These are phyloP conservation scores for Beta vulgaris DNA, from an alignment of 148 eudicot genomes.

Conservation along the genomic window DNA sequence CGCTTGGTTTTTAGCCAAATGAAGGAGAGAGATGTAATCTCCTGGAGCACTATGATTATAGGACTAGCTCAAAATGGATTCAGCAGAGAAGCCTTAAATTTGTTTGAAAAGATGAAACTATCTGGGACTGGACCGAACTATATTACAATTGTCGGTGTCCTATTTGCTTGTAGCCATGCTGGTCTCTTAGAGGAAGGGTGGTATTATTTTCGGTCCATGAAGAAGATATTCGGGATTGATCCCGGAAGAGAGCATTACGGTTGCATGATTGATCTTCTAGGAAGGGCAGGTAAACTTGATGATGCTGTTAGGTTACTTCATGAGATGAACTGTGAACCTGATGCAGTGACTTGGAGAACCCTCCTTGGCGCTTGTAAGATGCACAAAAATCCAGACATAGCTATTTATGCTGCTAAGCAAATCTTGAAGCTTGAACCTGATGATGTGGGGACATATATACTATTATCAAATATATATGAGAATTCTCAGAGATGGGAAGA, in stretches of 20 bases:
- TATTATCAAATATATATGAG: constrained; percentile 42
- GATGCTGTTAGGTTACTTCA: constrained; percentile 39
- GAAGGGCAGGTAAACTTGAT: constrained; percentile 45
- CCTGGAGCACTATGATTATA: constrained; percentile 52
- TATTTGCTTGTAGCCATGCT: constrained; percentile 55
- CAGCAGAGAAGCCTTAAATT: constrained; percentile 37
- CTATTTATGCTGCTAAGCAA: constrained; percentile 40
- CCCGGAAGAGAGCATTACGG: constrained; percentile 47
- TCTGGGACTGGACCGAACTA: constrained; percentile 33
- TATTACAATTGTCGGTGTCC: constrained; percentile 42
- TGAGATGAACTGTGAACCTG: constrained; percentile 41
- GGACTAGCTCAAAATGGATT: constrained; percentile 54
- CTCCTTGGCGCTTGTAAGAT: constrained; percentile 43
- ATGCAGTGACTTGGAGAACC: constrained; percentile 46
- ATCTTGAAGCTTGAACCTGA: constrained; percentile 39
- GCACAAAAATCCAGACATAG: constrained; percentile 35
- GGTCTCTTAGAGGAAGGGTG: constrained; percentile 43
- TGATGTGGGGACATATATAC: constrained; percentile 38
- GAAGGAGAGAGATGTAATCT: constrained; percentile 39
- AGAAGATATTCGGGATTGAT: constrained; percentile 37
- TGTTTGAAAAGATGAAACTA: constrained; percentile 41
- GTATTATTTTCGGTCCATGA: constrained; percentile 43
- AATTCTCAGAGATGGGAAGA: constrained; percentile 52
- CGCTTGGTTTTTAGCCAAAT: constrained; percentile 29
- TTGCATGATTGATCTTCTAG: constrained; percentile 54